Base-by-base conservation (phyloP, 2,329 filamentous ascomycete species). In the Hymenoscyphus occultus region DNA sequence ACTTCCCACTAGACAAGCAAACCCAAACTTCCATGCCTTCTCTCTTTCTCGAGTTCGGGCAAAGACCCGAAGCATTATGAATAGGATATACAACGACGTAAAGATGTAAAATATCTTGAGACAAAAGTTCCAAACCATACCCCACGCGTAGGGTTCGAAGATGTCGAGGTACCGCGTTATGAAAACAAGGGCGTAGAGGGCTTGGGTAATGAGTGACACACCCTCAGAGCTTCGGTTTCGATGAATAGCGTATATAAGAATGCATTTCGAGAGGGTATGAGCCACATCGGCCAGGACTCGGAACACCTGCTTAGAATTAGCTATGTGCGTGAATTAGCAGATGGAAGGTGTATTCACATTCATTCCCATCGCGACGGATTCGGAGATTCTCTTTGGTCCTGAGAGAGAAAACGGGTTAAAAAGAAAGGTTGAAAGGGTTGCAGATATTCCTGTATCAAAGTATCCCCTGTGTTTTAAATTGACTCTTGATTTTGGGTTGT, bases 71-170 rank as follows among this genome's bases (percentile, higher is more conserved):
- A 92, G 90, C 93, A 98, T 97, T 68, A 96, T 78, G 64, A 85
- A 89, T 68, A 97, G 85, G 72, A 93, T 95, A 78, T 97, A 97
- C 68, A 93, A 84, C 1, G 91, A 94, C 4, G 90, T 91, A 3
- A 85, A 74, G 67, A 96, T 90, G 79, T 97, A 98, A 79, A 96
- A 92, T 67, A 95, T 83, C 82, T 97, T 97, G 78, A 97, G 90
- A 66, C 90, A 81, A 70, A 89, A 85, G 78, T 95, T 94, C 86
- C 90, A 95, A 32, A 77, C 79, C 10, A 74, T 75, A 73, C 85
- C 83, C 48, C 63, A 67, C 6, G 57, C 32, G 35, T 60, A 56
- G 12, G 39, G 16, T 7, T 69, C 74, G 76, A 96, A 92, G 69
- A 97, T 81, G 76, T 97, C 91, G 69, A 94, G 85, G 78, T 98